phyloP scores from a whole-genome alignment of 2,329 filamentous ascomycete genomes.

The Neoascochyta sp. region DNA sequence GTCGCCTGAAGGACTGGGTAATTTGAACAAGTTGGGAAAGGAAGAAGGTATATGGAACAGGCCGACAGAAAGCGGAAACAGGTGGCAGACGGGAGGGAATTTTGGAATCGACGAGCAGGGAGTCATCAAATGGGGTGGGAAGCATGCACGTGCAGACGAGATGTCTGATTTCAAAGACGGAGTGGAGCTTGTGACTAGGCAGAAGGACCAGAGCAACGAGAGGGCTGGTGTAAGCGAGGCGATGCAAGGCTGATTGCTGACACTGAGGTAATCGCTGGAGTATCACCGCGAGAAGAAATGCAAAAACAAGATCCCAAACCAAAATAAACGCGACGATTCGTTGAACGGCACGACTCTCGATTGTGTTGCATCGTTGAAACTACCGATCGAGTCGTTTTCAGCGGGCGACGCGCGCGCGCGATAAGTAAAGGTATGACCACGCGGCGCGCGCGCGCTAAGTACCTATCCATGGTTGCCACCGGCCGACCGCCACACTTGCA shows the following conservation, averaged over 20 bases:
- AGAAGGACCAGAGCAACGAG: slow-evolving; percentile 1
- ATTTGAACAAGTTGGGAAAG: slow-evolving; percentile 56
- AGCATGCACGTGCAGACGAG: slow-evolving; percentile 51
- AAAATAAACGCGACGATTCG: too few relatives aligned
- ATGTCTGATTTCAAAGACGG: slow-evolving; percentile 52
- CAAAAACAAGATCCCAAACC: too few relatives aligned
- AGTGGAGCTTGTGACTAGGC: slow-evolving; percentile 27
- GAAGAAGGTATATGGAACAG: slow-evolving; percentile 65
- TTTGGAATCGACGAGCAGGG: slow-evolving; percentile 58
- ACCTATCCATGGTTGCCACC: slow-evolving; percentile 8
- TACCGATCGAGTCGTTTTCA: too few relatives aligned
- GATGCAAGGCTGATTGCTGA: neutral
- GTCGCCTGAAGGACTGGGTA: slow-evolving; percentile 55
- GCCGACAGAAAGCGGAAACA: slow-evolving; percentile 60
- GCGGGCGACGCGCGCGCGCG: too few relatives aligned
- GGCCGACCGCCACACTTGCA: neutral
- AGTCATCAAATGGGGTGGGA: slow-evolving; percentile 51
- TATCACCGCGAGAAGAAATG: too few relatives aligned
- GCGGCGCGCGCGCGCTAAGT: slow-evolving; percentile 7
- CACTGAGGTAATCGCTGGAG: too few relatives aligned
- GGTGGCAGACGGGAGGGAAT: slow-evolving; percentile 66
- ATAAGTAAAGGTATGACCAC: too few relatives aligned
- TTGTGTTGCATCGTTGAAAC: too few relatives aligned
- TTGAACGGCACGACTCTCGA: too few relatives aligned
- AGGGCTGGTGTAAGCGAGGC: neutral